Percentiles rank a stretch among this genome's conserved stretches.
Evolutionary conservation across 179 eudicot species (phyloP).

Genomic region (Pouteria campechiana): DNA sequence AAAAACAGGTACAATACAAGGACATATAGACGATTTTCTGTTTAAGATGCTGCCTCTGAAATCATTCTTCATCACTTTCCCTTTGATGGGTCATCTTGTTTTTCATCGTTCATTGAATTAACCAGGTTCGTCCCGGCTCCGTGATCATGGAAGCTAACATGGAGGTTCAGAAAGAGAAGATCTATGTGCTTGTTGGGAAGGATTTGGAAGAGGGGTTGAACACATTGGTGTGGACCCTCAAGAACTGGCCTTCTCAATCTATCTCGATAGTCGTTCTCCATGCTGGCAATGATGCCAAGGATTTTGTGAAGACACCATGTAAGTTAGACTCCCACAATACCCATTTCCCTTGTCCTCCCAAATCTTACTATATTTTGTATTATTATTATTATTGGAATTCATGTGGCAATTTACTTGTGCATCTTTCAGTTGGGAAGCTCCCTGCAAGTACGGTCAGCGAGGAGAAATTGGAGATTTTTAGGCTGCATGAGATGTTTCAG

Average conservation of each 20-base stretch:
- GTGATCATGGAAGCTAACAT: too few relatives aligned
- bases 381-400: not conserved
- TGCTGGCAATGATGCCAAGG: slow-evolving; percentile 21
- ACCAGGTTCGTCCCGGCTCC: too few relatives aligned
- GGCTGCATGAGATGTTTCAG: slow-evolving; percentile 41
- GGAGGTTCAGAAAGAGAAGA: slow-evolving; percentile 35
- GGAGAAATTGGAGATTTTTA: slow-evolving; percentile 31
- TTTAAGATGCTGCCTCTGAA: too few relatives aligned
- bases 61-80: too few relatives aligned
- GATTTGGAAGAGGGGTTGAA: slow-evolving; percentile 49
- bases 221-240: slow-evolving; percentile 58
- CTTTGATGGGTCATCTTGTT: too few relatives aligned
- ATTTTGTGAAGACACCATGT: slow-evolving; percentile 56
- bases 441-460: slow-evolving; percentile 59
- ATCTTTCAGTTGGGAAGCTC: slow-evolving; percentile 58
- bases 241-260: slow-evolving; percentile 40
- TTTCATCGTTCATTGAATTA: too few relatives aligned
- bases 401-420: not conserved
- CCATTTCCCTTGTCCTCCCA: not conserved
- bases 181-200: slow-evolving; percentile 52
- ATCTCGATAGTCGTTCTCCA: slow-evolving; percentile 52
- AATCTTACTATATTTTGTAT: not conserved
- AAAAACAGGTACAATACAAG: too few relatives aligned
- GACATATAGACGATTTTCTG: too few relatives aligned
- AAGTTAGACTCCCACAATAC: slow-evolving; percentile 12